Conservation (phyloP, 192 early-diverging fungal genomes). For the Coemansia sp. region DNA sequence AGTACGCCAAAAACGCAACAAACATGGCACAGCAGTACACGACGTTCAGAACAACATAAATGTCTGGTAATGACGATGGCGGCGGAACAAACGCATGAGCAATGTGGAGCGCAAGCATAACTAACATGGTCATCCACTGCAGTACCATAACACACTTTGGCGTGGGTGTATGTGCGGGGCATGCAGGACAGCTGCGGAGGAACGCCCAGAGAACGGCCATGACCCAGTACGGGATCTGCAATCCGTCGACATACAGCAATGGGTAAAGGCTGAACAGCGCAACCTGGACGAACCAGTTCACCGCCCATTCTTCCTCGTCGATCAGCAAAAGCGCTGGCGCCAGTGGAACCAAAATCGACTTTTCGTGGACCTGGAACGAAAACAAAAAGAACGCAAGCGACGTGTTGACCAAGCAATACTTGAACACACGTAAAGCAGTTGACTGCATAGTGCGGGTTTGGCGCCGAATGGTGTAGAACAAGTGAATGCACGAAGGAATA, state of each 20-base stretch:
- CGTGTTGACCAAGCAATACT: conserved; percentile 71
- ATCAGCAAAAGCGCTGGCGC: conserved; percentile 75
- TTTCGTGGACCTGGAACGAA: conserved; percentile 98
- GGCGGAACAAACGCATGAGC: conserved; percentile 61
- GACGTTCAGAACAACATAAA: conserved; percentile 79
- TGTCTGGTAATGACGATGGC: conserved; percentile 71
- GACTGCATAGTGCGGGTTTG: background rate
- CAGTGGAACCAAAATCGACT: conserved; percentile 85
- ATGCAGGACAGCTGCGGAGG: conserved; percentile 51
- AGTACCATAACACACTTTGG: conserved; percentile 11
- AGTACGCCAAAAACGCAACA: conserved; percentile 63
- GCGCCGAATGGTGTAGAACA: conserved; percentile 53
- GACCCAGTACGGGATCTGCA: conserved; percentile 70
- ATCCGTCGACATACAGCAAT: conserved; percentile 71
- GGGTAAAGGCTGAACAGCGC: conserved; percentile 91
- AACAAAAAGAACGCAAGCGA: conserved; percentile 93
- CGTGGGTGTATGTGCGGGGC: conserved; percentile 16
- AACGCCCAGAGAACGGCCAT: conserved; percentile 74
- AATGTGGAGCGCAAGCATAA: conserved; percentile 59
- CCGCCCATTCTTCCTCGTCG: conserved; percentile 62
- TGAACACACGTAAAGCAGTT: conserved; percentile 40
- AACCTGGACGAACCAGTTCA: conserved; percentile 69
- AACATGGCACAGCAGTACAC: conserved; percentile 67
- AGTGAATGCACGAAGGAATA: conserved; percentile 67
- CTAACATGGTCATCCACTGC: conserved; percentile 32